Evolutionary conservation across 2,329 filamentous ascomycete species (phyloP).

Genomic region (Penicillium frequentans): DNA sequence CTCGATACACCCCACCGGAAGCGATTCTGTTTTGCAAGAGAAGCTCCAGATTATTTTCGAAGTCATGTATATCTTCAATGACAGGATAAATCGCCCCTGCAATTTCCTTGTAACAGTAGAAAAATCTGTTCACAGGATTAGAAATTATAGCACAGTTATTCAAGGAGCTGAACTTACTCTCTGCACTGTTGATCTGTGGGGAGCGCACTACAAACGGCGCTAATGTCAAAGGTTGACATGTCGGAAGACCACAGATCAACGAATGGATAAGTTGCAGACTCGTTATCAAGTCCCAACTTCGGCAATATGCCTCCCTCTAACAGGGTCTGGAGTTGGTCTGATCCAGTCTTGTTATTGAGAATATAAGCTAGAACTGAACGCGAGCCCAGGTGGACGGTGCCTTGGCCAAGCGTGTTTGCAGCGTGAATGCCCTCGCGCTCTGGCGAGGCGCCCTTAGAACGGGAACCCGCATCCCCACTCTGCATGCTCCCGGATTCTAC

Average conservation of each 20-base stretch:
- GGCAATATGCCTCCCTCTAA: constrained; percentile 63
- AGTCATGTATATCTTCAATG: constrained; percentile 55
- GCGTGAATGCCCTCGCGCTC: constrained; percentile 60
- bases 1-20: constrained; percentile 43
- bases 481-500: constrained; percentile 33
- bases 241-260: constrained; percentile 65
- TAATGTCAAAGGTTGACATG: constrained; percentile 57
- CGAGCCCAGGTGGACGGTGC: constrained; percentile 62
- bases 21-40: constrained; percentile 55
- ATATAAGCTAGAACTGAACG: constrained; percentile 63
- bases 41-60: constrained; percentile 55
- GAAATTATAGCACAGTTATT: neutral
- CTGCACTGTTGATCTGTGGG: constrained; percentile 60
- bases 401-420: constrained; percentile 58
- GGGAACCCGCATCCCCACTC: constrained; percentile 31
- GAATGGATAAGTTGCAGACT: constrained; percentile 65
- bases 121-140: constrained; percentile 43
- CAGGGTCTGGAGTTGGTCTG: constrained; percentile 53
- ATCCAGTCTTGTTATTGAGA: constrained; percentile 53
- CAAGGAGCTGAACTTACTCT: constrained; percentile 34
- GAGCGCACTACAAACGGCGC: constrained; percentile 59
- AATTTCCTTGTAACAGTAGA: constrained; percentile 58
- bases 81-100: constrained; percentile 62
- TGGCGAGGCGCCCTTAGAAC: constrained; percentile 35
- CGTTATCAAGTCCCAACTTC: constrained; percentile 63